Base-by-base conservation (phyloP, 768 basidiomycete genomes). In the Pleurotus platypus region DNA sequence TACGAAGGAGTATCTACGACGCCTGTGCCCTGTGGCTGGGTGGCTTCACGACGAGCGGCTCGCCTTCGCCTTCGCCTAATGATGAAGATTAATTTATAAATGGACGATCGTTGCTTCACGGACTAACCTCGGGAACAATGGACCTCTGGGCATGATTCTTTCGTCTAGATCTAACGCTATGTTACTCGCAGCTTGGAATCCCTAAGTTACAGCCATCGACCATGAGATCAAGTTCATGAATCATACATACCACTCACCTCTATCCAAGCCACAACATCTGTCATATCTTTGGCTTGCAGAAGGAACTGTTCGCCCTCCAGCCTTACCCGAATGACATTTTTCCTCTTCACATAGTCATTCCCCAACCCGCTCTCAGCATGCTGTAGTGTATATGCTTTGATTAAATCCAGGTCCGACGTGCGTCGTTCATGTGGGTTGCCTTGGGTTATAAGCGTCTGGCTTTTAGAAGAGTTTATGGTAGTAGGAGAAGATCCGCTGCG, bases 271-370 rank as follows among this genome's bases (percentile, higher is more conserved):
- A 98, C 92, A 1, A 98, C 95, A 24, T 85, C 84, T 45, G 85
- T 79, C 39, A 94, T 86, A 66, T 90, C 87, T 49, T 79, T 82
- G 2, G 92, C 91, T 72, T 99, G 96, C 63, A 99, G 64, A 63
- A 99, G 75, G 72, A 99, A 99, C 73, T 99, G 97, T 75, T 98
- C 92, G 11, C 96, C 97, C 69, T 97, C 94, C 61, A 94, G 75
- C 57, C 96, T 74, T 26, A 98, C 84, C 18, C 97, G 80, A 35
- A 98, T 94, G 46, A 98, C 96, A 69, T 98, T 91, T 76, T 85
- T 89, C 60, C 94, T 78, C 79, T 98, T 98, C 61, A 84, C 38
- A 72, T 99, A 99, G 70, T 99, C 97, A 58, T 91, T 94, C 30
- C 93, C 97, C 38, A 99, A 70, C 18, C 97, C 97, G 59, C 92